Base-by-base conservation (phyloP, 768 basidiomycete species). In the Russula lepida region DNA sequence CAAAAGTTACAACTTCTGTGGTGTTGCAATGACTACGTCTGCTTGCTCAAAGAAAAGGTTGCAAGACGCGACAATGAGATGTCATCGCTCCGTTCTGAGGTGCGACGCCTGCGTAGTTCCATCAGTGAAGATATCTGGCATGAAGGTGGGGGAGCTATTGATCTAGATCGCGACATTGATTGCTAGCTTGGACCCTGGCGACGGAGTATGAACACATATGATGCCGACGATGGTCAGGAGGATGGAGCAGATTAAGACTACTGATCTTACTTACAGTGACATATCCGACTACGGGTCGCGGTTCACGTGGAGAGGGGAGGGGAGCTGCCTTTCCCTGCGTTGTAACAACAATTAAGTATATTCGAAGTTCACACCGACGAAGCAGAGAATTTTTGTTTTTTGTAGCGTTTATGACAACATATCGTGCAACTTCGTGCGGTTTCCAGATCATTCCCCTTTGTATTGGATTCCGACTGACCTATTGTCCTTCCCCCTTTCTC, bases 1-100 rank as follows among this genome's bases (percentile, higher is more conserved):
- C 77, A 98, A n/a, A n/a, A 97, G 77, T 76, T 97, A 59, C 94
- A 95, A 73, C 75, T 98, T 39, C 73, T 98, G 58, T 84, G 92
- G 61, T 95, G 91, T 69, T 89, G 89, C 37, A 98, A 98, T 71
- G 89, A 93, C 71, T 95, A 80, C 70, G 86, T 98, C 64, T 78
- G 86, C 65, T 75, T 81, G 63, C 78, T 97, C 68, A 88, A 88
- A 62, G 85, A 76, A 19, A 82, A 89, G 32, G 81, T 95, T 53
- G 86, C 89, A 56, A 78, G 89, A 69, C 74, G 94, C 64, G 92
- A 97, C 68, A 80, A 78, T 49, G 92, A 93, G 74, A 88, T 95
- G 66, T 76, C 70, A 59, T 75, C 67, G 68, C 70, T 95, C 69
- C 77, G 91, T 64, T 71, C 69, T 64, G 92, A 93, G 71, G 79